phyloP scores from a whole-genome alignment of 2,329 filamentous ascomycete genomes.

The Pyrenophora teres region DNA sequence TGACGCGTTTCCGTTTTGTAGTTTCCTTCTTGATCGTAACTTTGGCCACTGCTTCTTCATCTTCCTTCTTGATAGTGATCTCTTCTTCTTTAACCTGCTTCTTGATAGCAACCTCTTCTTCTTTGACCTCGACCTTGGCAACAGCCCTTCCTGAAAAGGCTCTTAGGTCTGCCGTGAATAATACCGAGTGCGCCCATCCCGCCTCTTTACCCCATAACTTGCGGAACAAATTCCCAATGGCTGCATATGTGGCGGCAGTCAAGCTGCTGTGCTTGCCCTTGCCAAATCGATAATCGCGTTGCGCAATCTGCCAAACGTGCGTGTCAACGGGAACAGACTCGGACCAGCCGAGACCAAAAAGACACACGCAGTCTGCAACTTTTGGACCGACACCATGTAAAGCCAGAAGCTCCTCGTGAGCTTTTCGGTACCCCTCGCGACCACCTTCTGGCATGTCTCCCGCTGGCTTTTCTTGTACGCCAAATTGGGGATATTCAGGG shows the following conservation, averaged over 20 bases:
- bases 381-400: slow-evolving; percentile 94
- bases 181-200: slow-evolving; percentile 95
- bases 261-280: slow-evolving; percentile 81
- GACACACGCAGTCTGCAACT: slow-evolving; percentile 92
- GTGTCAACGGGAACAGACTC: slow-evolving; percentile 96
- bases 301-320: slow-evolving; percentile 97
- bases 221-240: slow-evolving; percentile 87
- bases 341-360: slow-evolving; percentile 96
- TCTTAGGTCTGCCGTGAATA: slow-evolving; percentile 91
- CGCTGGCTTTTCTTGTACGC: slow-evolving; percentile 50
- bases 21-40: slow-evolving; percentile 42
- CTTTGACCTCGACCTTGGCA: slow-evolving; percentile 55
- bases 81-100: slow-evolving; percentile 31
- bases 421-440: slow-evolving; percentile 72
- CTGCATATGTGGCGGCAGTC: slow-evolving; percentile 86
- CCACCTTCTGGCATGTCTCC: slow-evolving; percentile 57
- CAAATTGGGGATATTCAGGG: slow-evolving; percentile 69
- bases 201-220: slow-evolving; percentile 89
- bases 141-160: slow-evolving; percentile 75
- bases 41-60: too few species aligned
- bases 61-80: slow-evolving; percentile 38
- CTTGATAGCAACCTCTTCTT: slow-evolving; percentile 47
- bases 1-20: slow-evolving; percentile 40
- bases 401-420: slow-evolving; percentile 77
- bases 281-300: slow-evolving; percentile 92